phyloP scores from a whole-genome alignment of 352 stramenopile species.

The Phytophthora idaei region DNA sequence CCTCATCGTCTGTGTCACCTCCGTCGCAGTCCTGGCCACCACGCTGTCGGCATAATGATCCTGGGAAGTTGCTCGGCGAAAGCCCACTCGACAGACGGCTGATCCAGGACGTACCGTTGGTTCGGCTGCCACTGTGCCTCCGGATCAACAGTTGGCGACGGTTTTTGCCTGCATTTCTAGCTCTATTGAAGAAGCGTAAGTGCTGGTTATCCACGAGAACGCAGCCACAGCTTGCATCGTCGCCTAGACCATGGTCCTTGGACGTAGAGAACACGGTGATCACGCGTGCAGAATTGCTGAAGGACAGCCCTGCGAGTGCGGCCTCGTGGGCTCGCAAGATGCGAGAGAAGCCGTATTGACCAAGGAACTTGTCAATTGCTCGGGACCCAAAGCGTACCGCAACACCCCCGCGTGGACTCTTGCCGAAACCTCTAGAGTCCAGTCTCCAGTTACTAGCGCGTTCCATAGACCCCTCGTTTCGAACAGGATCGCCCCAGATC shows the following conservation, averaged over 20 bases:
- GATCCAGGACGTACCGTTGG: constrained; percentile 10
- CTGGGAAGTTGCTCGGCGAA: background rate
- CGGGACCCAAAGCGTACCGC: constrained; percentile 78
- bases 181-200: constrained; percentile 63
- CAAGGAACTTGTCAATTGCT: constrained; percentile 68
- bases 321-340: constrained; percentile 84
- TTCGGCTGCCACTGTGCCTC: constrained; percentile 7
- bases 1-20: constrained; percentile 22
- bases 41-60: background rate
- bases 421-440: constrained; percentile 65
- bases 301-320: constrained; percentile 80
- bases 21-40: background rate
- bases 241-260: constrained; percentile 70
- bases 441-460: constrained; percentile 26
- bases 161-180: constrained; percentile 19
- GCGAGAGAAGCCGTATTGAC: constrained; percentile 53
- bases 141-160: constrained; percentile 29
- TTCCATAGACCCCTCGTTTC: constrained; percentile 22
- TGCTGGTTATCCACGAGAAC: constrained; percentile 70
- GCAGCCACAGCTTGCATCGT: constrained; percentile 64
- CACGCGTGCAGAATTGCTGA: constrained; percentile 61
- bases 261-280: constrained; percentile 80
- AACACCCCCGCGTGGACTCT: constrained; percentile 57
- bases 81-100: constrained; percentile 14
- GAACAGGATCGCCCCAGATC: constrained; percentile 61